Conservation (phyloP, 2,329 filamentous ascomycete species). For the Fusarium sp. region DNA sequence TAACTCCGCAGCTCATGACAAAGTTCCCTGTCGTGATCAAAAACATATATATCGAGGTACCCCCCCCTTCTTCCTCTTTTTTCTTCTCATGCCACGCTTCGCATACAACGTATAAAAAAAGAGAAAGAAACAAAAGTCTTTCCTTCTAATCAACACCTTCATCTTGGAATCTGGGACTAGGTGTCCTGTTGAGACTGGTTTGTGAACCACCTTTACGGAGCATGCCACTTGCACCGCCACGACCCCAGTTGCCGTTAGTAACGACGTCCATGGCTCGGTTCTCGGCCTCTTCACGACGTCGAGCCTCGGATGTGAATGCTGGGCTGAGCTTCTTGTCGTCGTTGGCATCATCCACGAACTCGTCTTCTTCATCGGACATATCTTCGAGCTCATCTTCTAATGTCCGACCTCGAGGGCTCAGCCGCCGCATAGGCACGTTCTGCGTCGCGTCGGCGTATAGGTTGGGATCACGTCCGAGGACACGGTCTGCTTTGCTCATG, state of each 20-base stretch:
- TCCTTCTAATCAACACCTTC: slow-evolving; percentile 51
- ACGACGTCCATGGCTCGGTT: slow-evolving; percentile 60
- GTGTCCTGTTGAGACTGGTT: slow-evolving; percentile 34
- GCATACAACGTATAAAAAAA: slow-evolving; percentile 11
- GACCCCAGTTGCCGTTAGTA: slow-evolving; percentile 54
- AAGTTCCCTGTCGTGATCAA: slow-evolving; percentile 1
- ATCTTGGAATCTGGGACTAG: slow-evolving; percentile 40
- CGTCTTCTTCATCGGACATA: slow-evolving; percentile 54
- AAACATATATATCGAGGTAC: slow-evolving; percentile 8
- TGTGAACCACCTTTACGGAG: slow-evolving; percentile 52
- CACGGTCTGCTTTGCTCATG: slow-evolving; percentile 69
- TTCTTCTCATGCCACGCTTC: slow-evolving; percentile 15
- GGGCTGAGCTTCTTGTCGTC: slow-evolving; percentile 52
- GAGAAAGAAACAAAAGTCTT: not conserved
- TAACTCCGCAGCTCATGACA: slow-evolving; percentile 37
- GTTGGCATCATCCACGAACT: slow-evolving; percentile 43
- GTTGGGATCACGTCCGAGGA: slow-evolving; percentile 68
- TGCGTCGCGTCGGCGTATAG: slow-evolving; percentile 64
- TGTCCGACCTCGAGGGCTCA: slow-evolving; percentile 60
- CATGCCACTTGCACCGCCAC: slow-evolving; percentile 58
- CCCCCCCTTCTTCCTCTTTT: slow-evolving; percentile 16
- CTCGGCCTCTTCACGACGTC: slow-evolving; percentile 58
- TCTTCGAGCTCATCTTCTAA: slow-evolving; percentile 58
- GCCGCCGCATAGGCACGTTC: slow-evolving; percentile 59
- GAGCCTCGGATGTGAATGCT: slow-evolving; percentile 49